phyloP scores from a whole-genome alignment of 306 rosid genomes.

The Rubus parviflorus region DNA sequence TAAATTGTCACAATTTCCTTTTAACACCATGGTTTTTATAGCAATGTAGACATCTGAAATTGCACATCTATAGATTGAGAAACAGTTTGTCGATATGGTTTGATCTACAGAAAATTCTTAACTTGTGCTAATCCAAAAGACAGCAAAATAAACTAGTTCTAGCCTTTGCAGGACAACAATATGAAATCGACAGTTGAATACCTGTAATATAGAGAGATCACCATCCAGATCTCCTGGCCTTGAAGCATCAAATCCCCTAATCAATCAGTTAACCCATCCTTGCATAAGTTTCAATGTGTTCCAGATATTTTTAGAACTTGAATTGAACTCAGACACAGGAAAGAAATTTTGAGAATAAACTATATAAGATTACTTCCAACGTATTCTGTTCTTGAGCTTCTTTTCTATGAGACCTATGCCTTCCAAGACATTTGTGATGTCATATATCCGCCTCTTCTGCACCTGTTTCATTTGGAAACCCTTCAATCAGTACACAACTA shows the following conservation, averaged over 20 bases:
- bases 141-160: neutral
- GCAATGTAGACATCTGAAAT: neutral
- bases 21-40: neutral
- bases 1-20: neutral
- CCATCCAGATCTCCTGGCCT: conserved; percentile 64
- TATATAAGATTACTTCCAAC: conserved; percentile 78
- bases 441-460: conserved; percentile 97
- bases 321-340: conserved; percentile 22
- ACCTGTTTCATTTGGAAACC: conserved; percentile 53
- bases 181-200: conserved; percentile 21
- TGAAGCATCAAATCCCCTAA: conserved; percentile 84
- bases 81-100: neutral
- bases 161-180: neutral
- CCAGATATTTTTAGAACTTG: conserved; percentile 14
- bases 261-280: conserved; percentile 36
- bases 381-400: conserved; percentile 89
- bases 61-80: neutral
- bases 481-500: conserved; percentile 28
- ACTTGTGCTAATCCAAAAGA: neutral
- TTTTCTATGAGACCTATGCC: conserved; percentile 99
- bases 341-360: conserved; percentile 19
- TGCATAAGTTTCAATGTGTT: conserved; percentile 33
- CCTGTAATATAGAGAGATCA: conserved; percentile 76
- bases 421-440: conserved; percentile 97
- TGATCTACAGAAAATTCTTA: neutral